These are phyloP conservation scores for Kodamaea sp. DNA, from an alignment of 1,139 yeast genomes.

Conservation along the genomic window DNA sequence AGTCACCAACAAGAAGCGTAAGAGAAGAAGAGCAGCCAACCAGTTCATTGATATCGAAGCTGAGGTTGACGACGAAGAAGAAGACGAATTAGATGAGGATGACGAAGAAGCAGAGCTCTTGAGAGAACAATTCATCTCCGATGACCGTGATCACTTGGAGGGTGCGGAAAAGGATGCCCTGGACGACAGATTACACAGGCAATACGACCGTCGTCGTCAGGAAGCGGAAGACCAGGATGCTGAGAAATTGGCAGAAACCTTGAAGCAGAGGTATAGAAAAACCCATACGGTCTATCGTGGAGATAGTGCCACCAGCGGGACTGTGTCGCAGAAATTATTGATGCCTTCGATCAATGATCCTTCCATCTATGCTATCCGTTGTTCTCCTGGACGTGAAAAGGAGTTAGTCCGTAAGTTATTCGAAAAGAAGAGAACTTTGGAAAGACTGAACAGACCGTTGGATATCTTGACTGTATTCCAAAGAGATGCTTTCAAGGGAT, in stretches of 20 bases:
- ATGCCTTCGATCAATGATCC: conserved; percentile 97
- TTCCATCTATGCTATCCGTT: conserved; percentile 91
- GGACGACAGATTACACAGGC: conserved; percentile 81
- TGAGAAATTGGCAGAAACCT: conserved; percentile 87
- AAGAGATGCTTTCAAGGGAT: conserved; percentile 89
- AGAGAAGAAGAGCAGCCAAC: conserved; percentile 72
- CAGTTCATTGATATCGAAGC: conserved; percentile 98
- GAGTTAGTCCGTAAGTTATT: conserved; percentile 82
- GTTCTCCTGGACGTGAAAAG: conserved; percentile 91
- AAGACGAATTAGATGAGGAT: conserved; percentile 85
- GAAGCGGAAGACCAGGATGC: conserved; percentile 94
- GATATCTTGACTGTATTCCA: conserved; percentile 91
- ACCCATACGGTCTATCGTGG: conserved; percentile 85
- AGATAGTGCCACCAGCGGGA: conserved; percentile 68
- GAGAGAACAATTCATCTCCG: conserved; percentile 80
- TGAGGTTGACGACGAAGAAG: conserved; percentile 98
- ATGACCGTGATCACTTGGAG: conserved; percentile 62
- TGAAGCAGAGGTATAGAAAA: conserved; percentile 90
- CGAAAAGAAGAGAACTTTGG: conserved; percentile 76
- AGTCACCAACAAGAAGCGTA: conserved; percentile 51
- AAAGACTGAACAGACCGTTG: conserved; percentile 59
- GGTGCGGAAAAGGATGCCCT: conserved; percentile 45
- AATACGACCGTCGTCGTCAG: conserved; percentile 86
- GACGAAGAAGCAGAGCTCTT: conserved; percentile 85
- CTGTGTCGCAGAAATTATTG: conserved; percentile 89